phyloP scores from a whole-genome alignment of 345 rosid species.

The Moringa oleifera region DNA sequence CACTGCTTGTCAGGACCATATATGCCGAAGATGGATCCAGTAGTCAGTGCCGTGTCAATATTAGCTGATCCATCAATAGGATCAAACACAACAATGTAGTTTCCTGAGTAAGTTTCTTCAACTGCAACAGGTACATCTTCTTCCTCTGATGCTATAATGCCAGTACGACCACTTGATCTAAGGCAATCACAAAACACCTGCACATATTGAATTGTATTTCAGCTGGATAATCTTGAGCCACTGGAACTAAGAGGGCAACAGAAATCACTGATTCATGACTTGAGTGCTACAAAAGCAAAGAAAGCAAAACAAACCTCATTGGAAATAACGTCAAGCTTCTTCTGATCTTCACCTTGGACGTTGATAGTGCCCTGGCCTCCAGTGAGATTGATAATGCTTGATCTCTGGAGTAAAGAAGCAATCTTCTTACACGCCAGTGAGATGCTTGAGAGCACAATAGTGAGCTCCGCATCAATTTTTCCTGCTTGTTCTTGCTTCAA shows the following conservation, averaged over 20 bases:
- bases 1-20: slow-evolving; percentile 30
- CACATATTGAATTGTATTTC: not conserved
- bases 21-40: slow-evolving; percentile 36
- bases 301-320: slow-evolving; percentile 24
- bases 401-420: slow-evolving; percentile 31
- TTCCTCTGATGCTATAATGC: slow-evolving; percentile 35
- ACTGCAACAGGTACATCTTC: slow-evolving; percentile 36
- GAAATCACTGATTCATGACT: no score
- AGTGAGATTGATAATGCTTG: slow-evolving; percentile 31
- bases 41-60: slow-evolving; percentile 30
- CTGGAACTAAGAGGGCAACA: no score
- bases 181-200: slow-evolving; percentile 37
- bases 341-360: slow-evolving; percentile 38
- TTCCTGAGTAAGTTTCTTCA: slow-evolving; percentile 36
- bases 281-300: no score
- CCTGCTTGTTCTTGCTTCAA: slow-evolving; percentile 38
- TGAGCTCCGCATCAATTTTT: slow-evolving; percentile 30
- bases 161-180: slow-evolving; percentile 33
- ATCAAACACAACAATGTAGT: slow-evolving; percentile 33
- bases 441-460: slow-evolving; percentile 33
- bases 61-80: slow-evolving; percentile 35
- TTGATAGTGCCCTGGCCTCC: slow-evolving; percentile 38
- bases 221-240: not conserved
- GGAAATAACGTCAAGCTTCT: slow-evolving; percentile 41
- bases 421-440: slow-evolving; percentile 36